Percentiles rank a stretch among this genome's conserved stretches.
Evolutionary conservation across 495 filamentous ascomycete species (phyloP).

Genomic region (Lepraria neglecta): DNA sequence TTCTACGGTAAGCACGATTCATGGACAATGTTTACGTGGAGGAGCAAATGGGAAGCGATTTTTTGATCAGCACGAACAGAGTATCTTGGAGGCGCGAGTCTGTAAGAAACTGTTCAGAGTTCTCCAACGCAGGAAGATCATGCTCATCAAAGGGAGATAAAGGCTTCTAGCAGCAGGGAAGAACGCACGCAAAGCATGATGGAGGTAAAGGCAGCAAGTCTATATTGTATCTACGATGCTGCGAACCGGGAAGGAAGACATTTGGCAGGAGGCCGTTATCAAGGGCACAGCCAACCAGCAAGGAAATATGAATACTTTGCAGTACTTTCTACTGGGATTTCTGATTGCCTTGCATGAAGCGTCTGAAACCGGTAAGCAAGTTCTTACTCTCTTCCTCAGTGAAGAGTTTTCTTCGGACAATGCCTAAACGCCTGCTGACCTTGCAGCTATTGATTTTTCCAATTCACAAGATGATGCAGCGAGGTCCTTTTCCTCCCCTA

Average conservation of each 20-base stretch:
- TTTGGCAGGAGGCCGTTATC: not conserved
- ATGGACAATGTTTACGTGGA: no score
- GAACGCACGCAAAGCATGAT: not conserved
- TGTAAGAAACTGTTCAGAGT: no score
- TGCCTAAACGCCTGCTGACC: not conserved
- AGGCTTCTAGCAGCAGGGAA: no score
- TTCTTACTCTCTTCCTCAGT: not conserved
- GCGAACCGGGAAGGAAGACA: not conserved
- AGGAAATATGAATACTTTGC: not conserved
- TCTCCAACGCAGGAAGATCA: no score
- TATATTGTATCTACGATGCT: not conserved
- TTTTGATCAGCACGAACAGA: no score
- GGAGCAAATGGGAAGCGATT: no score
- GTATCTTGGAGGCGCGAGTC: no score
- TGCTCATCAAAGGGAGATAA: no score
- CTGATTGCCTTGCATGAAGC: not conserved
- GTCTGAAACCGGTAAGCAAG: not conserved
- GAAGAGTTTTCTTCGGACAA: not conserved
- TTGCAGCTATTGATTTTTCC: not conserved
- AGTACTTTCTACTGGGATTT: not conserved
- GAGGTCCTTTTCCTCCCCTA: not conserved
- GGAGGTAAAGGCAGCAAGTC: not conserved
- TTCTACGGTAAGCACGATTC: no score
- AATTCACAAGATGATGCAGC: slow-evolving; percentile 10
- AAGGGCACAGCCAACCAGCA: not conserved